A percentile compares a stretch with the other conserved stretches of the same genome.
These are phyloP conservation scores for Oryza meyeriana DNA, from an alignment of 176 grass and related monocot species.

Conservation along the genomic window DNA sequence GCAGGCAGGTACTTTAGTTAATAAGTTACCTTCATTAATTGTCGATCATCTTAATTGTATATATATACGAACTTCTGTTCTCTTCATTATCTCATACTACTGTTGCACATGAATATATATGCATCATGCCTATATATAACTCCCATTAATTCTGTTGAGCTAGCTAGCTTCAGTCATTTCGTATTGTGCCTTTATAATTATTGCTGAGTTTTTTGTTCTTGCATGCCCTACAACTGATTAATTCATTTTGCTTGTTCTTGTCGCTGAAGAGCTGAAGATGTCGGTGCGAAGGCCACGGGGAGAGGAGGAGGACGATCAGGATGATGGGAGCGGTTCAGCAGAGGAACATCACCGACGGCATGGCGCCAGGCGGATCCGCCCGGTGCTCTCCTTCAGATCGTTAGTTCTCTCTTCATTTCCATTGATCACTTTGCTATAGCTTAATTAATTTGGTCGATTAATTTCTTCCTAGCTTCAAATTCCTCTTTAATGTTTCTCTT, in stretches of 20 bases:
- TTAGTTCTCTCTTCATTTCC: neutral
- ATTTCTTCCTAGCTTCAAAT: neutral
- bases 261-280: neutral
- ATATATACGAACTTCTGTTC: no score
- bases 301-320: neutral
- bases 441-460: neutral
- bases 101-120: no score
- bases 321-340: neutral
- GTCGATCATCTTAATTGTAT: no score
- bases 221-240: neutral
- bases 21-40: no score
- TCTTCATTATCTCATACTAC: no score
- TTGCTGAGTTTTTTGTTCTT: no score
- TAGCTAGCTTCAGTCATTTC: neutral
- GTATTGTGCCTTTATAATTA: no score
- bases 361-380: neutral
- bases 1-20: no score
- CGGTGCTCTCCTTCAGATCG: slow-evolving; percentile 11
- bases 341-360: slow-evolving; percentile 21
- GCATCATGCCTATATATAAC: no score
- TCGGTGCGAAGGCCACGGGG: slow-evolving; percentile 17
- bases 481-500: neutral
- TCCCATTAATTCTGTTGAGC: no score
- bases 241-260: neutral
- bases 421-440: neutral